Evolutionary conservation across 2,329 filamentous ascomycete species (phyloP), one percentile per base, ranked within the genome.

Genomic region (Sphaerulina populicola): DNA sequence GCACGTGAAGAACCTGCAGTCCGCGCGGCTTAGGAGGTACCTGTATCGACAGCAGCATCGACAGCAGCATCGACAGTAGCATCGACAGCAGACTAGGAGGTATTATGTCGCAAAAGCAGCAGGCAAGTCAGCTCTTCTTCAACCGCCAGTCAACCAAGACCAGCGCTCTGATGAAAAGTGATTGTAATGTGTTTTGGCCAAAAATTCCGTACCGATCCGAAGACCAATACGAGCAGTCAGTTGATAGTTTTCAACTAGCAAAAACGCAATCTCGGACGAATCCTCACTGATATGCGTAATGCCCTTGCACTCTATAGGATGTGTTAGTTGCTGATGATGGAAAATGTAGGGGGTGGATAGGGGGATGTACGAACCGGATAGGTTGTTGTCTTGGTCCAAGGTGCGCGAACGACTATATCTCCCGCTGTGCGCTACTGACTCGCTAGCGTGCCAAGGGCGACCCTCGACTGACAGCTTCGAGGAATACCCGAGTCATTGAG

Each of bases 241-340:
- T 63, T 79, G 77, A 75, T 86, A 86, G 83, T 86, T 86, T 86
- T 86, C 83, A 87, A 86, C 83, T 86, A 88, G 85, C 85, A 88
- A 87, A 86, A 87, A 87, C 78, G 79, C 79, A 78, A 80, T 81
- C 83, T 88, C 85, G 81, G 85, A 88, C 82, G 79, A 82, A 83
- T 87, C 85, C 81, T 88, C 85, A 88, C 82, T 84, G 82, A 80
- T 80, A 83, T 79, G 79, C 82, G 78, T 86, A 85, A 84, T 79
- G 82, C 85, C 82, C 81, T 73, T 83, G 82, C 82, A 84, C 80
- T 76, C 74, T 77, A 81, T 80, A 81, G 78, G 81, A 82, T 12
- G 18, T 31, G 6, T 44, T 35, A n/a, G n/a, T 27, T 18, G n/a
- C 31, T 31, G 39, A 87, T 5, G 18, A 27, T 27, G 6, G 23